A percentile compares a stretch with the other conserved stretches of the same genome.
Conservation (phyloP, 306 rosid genomes). For the apple (Malus domestica) region DNA sequence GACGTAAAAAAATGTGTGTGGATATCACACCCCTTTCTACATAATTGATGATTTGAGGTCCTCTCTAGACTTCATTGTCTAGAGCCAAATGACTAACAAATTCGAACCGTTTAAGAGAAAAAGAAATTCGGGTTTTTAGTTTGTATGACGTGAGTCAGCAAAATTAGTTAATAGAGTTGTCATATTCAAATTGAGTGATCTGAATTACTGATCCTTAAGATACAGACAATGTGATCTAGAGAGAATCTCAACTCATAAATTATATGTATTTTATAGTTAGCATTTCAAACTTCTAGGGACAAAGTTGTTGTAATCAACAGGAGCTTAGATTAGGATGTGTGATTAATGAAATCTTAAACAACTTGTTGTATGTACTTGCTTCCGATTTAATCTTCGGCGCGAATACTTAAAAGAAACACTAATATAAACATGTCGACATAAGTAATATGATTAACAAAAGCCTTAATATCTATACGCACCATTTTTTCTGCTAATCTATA, state of each 20-base stretch:
- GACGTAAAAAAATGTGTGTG: too few species aligned
- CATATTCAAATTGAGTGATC: too few species aligned
- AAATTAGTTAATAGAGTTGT: too few species aligned
- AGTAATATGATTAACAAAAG: not conserved
- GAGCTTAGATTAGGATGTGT: constrained; percentile 10
- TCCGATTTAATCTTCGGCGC: constrained; percentile 2
- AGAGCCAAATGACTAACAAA: too few species aligned
- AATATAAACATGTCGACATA: not conserved
- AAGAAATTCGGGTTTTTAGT: too few species aligned
- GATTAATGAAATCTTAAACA: not conserved
- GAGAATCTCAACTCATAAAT: too few species aligned
- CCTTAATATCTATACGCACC: not conserved
- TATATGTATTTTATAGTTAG: not conserved
- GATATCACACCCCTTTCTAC: not conserved
- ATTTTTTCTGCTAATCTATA: too few species aligned
- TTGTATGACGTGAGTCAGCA: rapidly evolving
- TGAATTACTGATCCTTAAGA: rapidly evolving
- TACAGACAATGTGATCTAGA: too few species aligned
- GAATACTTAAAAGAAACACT: not conserved
- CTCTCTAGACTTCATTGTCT: too few species aligned
- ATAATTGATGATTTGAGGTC: not conserved
- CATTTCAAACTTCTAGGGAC: not conserved
- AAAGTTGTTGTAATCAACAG: not conserved
- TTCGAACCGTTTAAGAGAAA: too few species aligned
- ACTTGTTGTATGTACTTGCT: not conserved